phyloP scores from a whole-genome alignment of 2,329 filamentous ascomycete species.

The Basipetospora chlamydospora region DNA sequence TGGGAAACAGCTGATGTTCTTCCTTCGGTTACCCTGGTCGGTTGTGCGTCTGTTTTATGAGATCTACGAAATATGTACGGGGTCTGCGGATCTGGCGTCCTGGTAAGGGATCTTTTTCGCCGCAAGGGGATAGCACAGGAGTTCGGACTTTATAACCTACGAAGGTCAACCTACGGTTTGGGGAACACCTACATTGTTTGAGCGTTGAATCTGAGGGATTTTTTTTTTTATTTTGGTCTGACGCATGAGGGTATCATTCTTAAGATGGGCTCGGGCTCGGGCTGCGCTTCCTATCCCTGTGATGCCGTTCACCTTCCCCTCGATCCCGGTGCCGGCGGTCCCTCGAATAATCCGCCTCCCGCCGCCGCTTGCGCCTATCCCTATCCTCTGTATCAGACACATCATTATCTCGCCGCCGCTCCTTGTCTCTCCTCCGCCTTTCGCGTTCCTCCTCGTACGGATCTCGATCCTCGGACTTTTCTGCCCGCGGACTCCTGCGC shows the following conservation, averaged over 20 bases:
- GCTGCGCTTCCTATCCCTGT: conserved; percentile 1
- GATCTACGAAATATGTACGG: too few relatives aligned
- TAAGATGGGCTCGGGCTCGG: too few relatives aligned
- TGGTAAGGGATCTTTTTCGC: too few relatives aligned
- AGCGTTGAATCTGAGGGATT: not conserved
- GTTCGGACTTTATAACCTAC: too few relatives aligned
- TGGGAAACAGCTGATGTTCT: conserved; percentile 24
- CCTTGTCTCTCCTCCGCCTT: conserved; percentile 7
- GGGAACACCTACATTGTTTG: conserved; percentile 5
- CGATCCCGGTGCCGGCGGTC: conserved; percentile 13
- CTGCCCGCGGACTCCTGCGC: not conserved
- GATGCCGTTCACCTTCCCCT: conserved; percentile 15
- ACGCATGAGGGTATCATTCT: too few relatives aligned
- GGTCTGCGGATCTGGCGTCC: too few relatives aligned
- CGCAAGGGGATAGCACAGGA: conserved; percentile 6
- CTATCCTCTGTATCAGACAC: conserved; percentile 10
- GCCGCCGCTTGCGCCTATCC: conserved; percentile 8
- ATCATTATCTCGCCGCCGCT: conserved; percentile 13
- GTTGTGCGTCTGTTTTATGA: not conserved
- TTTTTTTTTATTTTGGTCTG: conserved; percentile 1
- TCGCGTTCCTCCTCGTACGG: conserved; percentile 8
- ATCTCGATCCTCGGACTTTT: conserved; percentile 8
- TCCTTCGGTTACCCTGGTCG: not conserved
- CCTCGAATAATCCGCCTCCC: conserved; percentile 5
- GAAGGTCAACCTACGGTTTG: too few relatives aligned